phyloP scores from a whole-genome alignment of 371 early-diverging fungal genomes.

The Lichtheimia ramosa region DNA sequence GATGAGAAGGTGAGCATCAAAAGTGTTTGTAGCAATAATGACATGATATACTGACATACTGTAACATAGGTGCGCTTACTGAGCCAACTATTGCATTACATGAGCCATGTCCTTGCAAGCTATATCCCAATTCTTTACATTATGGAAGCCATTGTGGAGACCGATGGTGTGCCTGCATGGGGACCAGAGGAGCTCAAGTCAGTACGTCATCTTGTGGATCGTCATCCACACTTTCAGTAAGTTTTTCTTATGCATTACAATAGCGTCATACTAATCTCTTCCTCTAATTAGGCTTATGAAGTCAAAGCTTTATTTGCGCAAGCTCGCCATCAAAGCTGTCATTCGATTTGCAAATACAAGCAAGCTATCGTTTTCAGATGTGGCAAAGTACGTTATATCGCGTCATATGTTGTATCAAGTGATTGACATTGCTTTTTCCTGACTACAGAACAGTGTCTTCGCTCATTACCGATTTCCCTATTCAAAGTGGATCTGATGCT shows the following conservation, averaged over 20 bases:
- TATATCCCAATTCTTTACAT: conserved; percentile 39
- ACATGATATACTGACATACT: not conserved
- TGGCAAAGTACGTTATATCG: conserved; percentile 36
- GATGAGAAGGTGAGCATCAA: conserved; percentile 21
- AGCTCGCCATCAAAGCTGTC: conserved; percentile 28
- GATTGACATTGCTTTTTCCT: too few relatives aligned
- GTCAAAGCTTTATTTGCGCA: conserved; percentile 35
- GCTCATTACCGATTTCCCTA: conserved; percentile 31
- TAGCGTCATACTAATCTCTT: not conserved
- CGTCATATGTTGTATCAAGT: not conserved
- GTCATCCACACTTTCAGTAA: conserved; percentile 47
- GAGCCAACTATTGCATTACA: conserved; percentile 39
- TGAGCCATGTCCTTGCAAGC: conserved; percentile 38
- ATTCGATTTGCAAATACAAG: conserved; percentile 22
- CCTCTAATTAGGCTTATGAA: conserved; percentile 23
- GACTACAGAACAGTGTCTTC: conserved; percentile 37
- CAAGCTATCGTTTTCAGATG: conserved; percentile 39
- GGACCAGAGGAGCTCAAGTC: conserved; percentile 49
- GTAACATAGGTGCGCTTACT: conserved; percentile 21
- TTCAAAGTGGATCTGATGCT: conserved; percentile 18
- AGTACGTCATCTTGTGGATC: conserved; percentile 38
- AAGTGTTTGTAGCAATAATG: not conserved
- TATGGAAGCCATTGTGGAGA: conserved; percentile 38
- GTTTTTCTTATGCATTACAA: not conserved
- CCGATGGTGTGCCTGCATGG: conserved; percentile 25